Evolutionary conservation across 2,329 filamentous ascomycete species (phyloP), one percentile per base, ranked within the genome.

Genomic region (Scleromitrula shiraiana): DNA sequence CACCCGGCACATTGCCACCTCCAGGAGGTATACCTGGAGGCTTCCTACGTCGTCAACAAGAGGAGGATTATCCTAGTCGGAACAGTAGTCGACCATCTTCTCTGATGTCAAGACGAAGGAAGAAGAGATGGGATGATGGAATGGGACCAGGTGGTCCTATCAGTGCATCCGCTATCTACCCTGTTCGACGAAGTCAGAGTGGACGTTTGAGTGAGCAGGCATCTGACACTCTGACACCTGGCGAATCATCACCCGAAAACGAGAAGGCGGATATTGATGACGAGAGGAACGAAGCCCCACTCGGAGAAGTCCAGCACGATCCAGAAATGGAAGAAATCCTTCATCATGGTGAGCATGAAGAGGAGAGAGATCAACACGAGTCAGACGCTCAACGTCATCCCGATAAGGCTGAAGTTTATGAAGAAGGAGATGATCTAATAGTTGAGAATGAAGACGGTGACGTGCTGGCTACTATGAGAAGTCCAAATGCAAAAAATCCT

Each of bases 401-500:
- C 19, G 39, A 57, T 15, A 41, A 65, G 30, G 64, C 87, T 8
- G 80, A 94, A 53, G 76, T 90, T 0, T 96, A 84, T 56, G 79
- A 90, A 54, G 89, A 96, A 67, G 89, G 90, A 1, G 65, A 82
- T 45, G 67, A 94, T 19, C 76, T 93, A 32, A 70, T 96, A 6
- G 80, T 94, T 48, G 91, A 97, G 65, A 85, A 95, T 58, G 73
- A 82, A 53, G 84, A 95, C 49, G 91, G 91, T 7, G 90, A 96
- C 46, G 90, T 96, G 2, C 64, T 96, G 5, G 78, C 78, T 15
- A 78, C 87, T 0, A 74, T 82, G 54, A 66, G 77, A 35, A 10
- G 35, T 41, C 22, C 45, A 4, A 27, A 38, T 19, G 24, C 10
- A 3, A 30, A 8, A 14, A 24, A 37, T 3, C 20, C 41, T 10